Evolutionary conservation across 1,139 yeast genomes (phyloP).

Genomic region (Candida sp.): DNA sequence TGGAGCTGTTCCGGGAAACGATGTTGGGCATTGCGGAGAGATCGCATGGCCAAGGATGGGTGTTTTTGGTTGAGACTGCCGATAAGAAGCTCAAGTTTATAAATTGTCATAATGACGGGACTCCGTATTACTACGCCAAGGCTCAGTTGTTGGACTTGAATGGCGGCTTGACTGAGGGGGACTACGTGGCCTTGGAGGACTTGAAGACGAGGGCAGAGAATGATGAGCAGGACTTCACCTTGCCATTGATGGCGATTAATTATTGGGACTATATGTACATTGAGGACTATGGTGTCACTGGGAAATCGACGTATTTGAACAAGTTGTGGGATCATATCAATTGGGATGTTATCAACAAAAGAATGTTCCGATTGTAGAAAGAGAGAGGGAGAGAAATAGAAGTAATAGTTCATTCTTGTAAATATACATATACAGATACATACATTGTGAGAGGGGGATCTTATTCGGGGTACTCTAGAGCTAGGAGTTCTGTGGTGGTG

Average conservation of each 20-base stretch:
- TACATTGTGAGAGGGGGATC: too few relatives aligned
- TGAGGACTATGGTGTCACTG: constrained; percentile 81
- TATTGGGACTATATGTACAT: constrained; percentile 91
- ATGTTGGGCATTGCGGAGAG: constrained; percentile 60
- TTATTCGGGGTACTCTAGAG: constrained; percentile 13
- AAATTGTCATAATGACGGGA: constrained; percentile 82
- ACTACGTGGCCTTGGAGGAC: constrained; percentile 50
- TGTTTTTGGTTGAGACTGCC: constrained; percentile 78
- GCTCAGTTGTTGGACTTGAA: constrained; percentile 80
- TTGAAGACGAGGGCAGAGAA: constrained; percentile 48
- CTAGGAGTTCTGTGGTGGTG: constrained; percentile 12
- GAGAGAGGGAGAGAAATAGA: neutral
- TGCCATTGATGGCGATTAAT: constrained; percentile 81
- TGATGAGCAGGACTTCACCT: constrained; percentile 64
- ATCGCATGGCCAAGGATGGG: constrained; percentile 81
- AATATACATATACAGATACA: neutral
- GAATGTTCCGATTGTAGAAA: constrained; percentile 47
- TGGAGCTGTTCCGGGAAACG: constrained; percentile 59
- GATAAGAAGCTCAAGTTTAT: constrained; percentile 69
- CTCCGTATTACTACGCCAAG: constrained; percentile 84
- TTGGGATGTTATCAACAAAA: constrained; percentile 83
- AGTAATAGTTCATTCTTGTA: constrained; percentile 1
- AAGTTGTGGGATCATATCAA: constrained; percentile 81
- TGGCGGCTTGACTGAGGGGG: constrained; percentile 63
- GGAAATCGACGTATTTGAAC: constrained; percentile 74